A percentile compares a stretch with the other conserved stretches of the same genome.
These are phyloP conservation scores for Catunica adiposa DNA, from an alignment of 2,329 filamentous ascomycete genomes.

Conservation along the genomic window DNA sequence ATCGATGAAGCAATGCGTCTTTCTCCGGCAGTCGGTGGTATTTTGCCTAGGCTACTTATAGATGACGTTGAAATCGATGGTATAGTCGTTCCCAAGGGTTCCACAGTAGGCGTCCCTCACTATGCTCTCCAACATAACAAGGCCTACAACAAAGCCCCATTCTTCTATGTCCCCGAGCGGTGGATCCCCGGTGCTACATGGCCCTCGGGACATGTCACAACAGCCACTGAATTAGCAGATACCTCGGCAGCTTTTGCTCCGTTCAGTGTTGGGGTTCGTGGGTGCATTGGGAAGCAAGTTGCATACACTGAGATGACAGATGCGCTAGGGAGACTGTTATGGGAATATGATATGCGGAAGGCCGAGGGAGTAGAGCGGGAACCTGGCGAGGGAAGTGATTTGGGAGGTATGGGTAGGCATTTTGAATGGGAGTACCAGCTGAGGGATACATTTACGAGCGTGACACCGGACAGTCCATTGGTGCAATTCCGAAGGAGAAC, in stretches of 20 bases:
- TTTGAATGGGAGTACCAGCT: constrained; percentile 49
- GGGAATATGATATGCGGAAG: constrained; percentile 41
- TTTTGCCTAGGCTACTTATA: constrained; percentile 41
- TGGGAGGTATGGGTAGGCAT: constrained; percentile 32
- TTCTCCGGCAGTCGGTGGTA: constrained; percentile 42
- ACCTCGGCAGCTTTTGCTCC: constrained; percentile 59
- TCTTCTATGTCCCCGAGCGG: constrained; percentile 44
- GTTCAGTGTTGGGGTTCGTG: constrained; percentile 52
- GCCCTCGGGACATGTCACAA: constrained; percentile 24
- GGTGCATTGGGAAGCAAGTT: constrained; percentile 56
- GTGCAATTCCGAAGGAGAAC: constrained; percentile 38
- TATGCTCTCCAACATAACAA: constrained; percentile 54
- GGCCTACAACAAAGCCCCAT: constrained; percentile 43
- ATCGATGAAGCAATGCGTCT: constrained; percentile 50
- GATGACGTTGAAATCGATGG: constrained; percentile 43
- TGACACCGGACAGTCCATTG: constrained; percentile 50
- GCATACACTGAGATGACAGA: constrained; percentile 52
- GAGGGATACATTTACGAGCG: constrained; percentile 54
- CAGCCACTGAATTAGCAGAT: constrained; percentile 32
- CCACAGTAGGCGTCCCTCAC: constrained; percentile 46
- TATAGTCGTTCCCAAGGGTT: constrained; percentile 38
- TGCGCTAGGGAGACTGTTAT: constrained; percentile 44
- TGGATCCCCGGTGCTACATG: constrained; percentile 39
- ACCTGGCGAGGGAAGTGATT: constrained; percentile 33
- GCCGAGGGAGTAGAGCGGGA: constrained; percentile 30